These are phyloP conservation scores for Xenosphaeropsis pyriputrescens DNA, from an alignment of 2,329 filamentous ascomycete species.

Conservation along the genomic window DNA sequence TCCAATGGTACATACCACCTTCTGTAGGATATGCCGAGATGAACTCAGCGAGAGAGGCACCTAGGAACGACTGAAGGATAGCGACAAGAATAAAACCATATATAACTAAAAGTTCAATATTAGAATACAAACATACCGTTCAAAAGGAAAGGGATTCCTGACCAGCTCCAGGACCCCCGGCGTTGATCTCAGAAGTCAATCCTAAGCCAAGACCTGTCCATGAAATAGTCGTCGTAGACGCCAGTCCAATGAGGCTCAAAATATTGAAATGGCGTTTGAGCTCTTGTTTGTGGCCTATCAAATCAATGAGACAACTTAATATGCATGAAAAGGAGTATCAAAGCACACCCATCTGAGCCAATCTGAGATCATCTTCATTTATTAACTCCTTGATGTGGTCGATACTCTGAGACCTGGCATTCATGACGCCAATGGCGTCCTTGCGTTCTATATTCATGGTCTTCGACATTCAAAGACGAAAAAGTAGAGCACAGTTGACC, in stretches of 20 bases:
- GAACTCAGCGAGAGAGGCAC: conserved; percentile 29
- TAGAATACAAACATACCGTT: too few species aligned
- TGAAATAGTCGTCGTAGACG: conserved; percentile 32
- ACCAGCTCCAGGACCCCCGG: conserved; percentile 28
- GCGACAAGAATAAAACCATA: conserved; percentile 33
- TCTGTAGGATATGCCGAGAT: conserved; percentile 31
- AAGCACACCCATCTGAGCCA: conserved; percentile 27
- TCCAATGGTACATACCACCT: conserved; percentile 36
- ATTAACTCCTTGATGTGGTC: not conserved
- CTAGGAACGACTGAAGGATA: conserved; percentile 29
- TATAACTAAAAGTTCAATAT: conserved; percentile 18
- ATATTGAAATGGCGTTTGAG: conserved; percentile 30
- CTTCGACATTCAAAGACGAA: too few species aligned
- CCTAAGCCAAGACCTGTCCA: conserved; percentile 31
- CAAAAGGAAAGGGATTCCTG: not conserved
- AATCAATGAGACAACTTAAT: too few species aligned
- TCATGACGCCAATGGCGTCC: too few species aligned
- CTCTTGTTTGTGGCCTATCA: conserved; percentile 29
- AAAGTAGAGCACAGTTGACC: too few species aligned
- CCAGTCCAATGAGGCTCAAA: conserved; percentile 30
- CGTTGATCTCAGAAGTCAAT: conserved; percentile 29
- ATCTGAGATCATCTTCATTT: conserved; percentile 23
- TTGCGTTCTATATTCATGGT: too few species aligned
- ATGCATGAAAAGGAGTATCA: not conserved
- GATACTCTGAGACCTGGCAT: too few species aligned